Base-by-base conservation (phyloP, 2,329 filamentous ascomycete genomes). In the Aspergillus sp. region DNA sequence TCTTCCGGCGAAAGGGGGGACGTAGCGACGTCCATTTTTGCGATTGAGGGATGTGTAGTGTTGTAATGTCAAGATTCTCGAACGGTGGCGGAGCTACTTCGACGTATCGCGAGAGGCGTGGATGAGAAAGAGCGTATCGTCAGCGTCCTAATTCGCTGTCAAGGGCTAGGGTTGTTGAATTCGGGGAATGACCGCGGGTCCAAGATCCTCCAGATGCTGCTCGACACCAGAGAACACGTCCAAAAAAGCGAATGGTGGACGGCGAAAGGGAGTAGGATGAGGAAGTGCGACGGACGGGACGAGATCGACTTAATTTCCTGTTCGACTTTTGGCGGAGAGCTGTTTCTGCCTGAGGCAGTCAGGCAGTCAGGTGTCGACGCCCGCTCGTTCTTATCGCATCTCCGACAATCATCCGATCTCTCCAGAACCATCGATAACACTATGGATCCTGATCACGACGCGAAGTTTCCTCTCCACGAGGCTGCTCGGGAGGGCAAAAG, bases 401-500 rank as follows among this genome's bases (percentile, higher is more conserved):
- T 55, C 50, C 51, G 12, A 11, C 31, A 12, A 45, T 16, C 52
- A 22, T 22, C 22, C 32, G 26, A 62, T 59, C 54, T 55, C 45
- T 52, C 57, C 51, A 55, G 24, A 29, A 22, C 22, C 22, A 26
- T 31, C 10, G 39, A n/a, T 22, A 47, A 53, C 65, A 58, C 75
- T 45, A 80, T 80, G 77, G 70, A 77, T 59, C 62, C 73, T 11
- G 74, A 77, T 56, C 75, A 79, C 52, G 75, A 80, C 59, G 81
- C 87, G 54, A 91, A 89, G 69, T 97, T 88, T 68, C 90, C 92
- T 29, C 88, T 97, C 49, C 94, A 98, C 72, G 90, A 90, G 65
- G 94, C 94, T 47, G 89, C 90, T 62, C 85, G 93, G 58, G 91
- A 96, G 75, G 92, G 93, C 47, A 90, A 87, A 81, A 84, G 93